A percentile compares a stretch with the other conserved stretches of the same genome.
These are phyloP conservation scores for Phytophthora palmivora DNA, from an alignment of 352 stramenopile species.

Conservation along the genomic window DNA sequence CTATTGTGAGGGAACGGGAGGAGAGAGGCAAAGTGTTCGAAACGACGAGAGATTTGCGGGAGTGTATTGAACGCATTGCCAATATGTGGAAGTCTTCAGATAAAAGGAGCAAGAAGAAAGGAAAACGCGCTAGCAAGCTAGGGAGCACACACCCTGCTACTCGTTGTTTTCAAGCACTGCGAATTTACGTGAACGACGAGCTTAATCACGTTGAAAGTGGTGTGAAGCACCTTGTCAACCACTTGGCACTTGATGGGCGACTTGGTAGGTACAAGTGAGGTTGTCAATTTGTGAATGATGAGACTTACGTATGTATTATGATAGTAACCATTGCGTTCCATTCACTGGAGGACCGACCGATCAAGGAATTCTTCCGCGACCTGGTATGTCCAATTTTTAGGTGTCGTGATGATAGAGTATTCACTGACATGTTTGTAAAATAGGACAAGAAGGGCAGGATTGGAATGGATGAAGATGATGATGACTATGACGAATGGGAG, in stretches of 20 bases:
- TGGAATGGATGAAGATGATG: slow-evolving; percentile 30
- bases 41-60: slow-evolving; percentile 70
- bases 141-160: slow-evolving; percentile 70
- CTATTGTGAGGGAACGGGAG: slow-evolving; percentile 75
- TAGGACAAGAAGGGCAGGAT: slow-evolving; percentile 49
- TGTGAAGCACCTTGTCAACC: slow-evolving; percentile 57
- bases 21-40: slow-evolving; percentile 53
- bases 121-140: slow-evolving; percentile 33
- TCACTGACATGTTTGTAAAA: neutral
- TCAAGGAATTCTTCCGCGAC: slow-evolving; percentile 78
- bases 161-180: slow-evolving; percentile 80
- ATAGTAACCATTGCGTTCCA: slow-evolving; percentile 85
- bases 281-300: neutral
- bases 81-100: slow-evolving; percentile 61
- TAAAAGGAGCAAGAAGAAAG: slow-evolving; percentile 27
- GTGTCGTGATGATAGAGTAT: too few species aligned
- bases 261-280: slow-evolving; percentile 43
- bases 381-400: slow-evolving; percentile 40
- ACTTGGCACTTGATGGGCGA: slow-evolving; percentile 60
- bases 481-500: slow-evolving; percentile 32
- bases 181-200: slow-evolving; percentile 86
- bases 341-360: slow-evolving; percentile 84
- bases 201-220: slow-evolving; percentile 71
- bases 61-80: slow-evolving; percentile 81
- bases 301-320: slow-evolving; percentile 18